A percentile compares a stretch with the other conserved stretches of the same genome.
These are phyloP conservation scores for Calocybe gangraenosa DNA, from an alignment of 768 basidiomycete genomes.

Conservation along the genomic window DNA sequence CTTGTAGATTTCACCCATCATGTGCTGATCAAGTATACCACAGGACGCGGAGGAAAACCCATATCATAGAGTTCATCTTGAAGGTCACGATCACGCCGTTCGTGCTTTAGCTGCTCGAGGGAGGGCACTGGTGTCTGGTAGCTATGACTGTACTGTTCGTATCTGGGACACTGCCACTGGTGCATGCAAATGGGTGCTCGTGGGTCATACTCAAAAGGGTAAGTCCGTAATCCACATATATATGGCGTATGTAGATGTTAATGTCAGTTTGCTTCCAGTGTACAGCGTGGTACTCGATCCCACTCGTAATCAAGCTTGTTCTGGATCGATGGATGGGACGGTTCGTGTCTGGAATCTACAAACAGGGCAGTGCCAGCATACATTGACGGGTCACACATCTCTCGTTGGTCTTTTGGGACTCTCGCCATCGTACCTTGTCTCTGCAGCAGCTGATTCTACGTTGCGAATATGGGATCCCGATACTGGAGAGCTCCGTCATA, in stretches of 20 bases:
- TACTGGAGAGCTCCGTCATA: conserved; percentile 73
- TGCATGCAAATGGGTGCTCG: conserved; percentile 71
- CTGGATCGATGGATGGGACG: conserved; percentile 97
- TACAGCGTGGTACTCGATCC: conserved; percentile 94
- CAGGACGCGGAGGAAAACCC: conserved; percentile 77
- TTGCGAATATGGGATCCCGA: conserved; percentile 93
- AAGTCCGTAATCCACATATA: conserved; percentile 9
- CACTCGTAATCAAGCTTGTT: conserved; percentile 84
- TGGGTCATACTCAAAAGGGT: conserved; percentile 94
- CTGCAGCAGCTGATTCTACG: conserved; percentile 94
- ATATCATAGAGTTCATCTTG: conserved; percentile 79
- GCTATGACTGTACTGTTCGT: conserved; percentile 92
- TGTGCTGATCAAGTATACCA: conserved; percentile 18
- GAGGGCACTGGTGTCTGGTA: conserved; percentile 87
- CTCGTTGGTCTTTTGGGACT: conserved; percentile 91
- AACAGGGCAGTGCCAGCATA: conserved; percentile 76
- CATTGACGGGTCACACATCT: conserved; percentile 87
- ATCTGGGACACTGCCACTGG: conserved; percentile 94
- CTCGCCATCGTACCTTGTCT: conserved; percentile 87
- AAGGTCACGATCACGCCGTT: conserved; percentile 90
- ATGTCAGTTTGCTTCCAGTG: conserved; percentile 43
- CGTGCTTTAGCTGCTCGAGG: conserved; percentile 90
- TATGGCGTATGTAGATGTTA: too few relatives aligned
- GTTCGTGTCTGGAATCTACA: conserved; percentile 92
- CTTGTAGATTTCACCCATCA: background rate